Conservation (phyloP, 768 basidiomycete genomes). For the Pisolithus tinctorius region DNA sequence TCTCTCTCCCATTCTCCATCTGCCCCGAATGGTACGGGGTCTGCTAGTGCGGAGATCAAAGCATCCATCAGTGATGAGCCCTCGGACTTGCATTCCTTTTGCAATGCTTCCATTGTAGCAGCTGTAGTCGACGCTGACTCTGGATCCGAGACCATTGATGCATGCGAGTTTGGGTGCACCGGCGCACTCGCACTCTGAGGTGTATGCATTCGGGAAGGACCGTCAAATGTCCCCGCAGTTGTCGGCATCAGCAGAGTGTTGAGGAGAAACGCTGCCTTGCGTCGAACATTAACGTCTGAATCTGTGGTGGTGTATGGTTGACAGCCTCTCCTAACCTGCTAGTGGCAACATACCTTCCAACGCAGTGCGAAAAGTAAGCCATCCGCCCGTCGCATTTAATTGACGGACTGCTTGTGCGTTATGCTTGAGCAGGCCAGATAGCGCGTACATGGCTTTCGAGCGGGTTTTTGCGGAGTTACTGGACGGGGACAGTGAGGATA, state of each 20-base stretch:
- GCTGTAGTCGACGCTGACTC: conserved; percentile 43
- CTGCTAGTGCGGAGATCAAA: conserved; percentile 45
- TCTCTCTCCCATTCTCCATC: conserved; percentile 65
- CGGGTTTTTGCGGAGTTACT: conserved; percentile 47
- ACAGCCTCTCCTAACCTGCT: background rate
- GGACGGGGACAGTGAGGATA: conserved; percentile 54
- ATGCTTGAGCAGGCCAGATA: conserved; percentile 77
- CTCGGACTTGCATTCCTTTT: conserved; percentile 23
- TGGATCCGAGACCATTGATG: conserved; percentile 53
- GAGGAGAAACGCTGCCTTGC: conserved; percentile 75
- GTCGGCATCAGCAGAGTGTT: conserved; percentile 59
- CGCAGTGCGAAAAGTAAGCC: conserved; percentile 52
- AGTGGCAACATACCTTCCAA: conserved; percentile 46
- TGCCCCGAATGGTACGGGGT: conserved; percentile 56
- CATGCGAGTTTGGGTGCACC: conserved; percentile 71
- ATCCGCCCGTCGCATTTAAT: conserved; percentile 51
- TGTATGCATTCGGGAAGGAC: conserved; percentile 12
- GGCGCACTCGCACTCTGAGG: conserved; percentile 24
- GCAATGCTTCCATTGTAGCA: conserved; percentile 43
- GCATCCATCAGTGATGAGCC: conserved; percentile 36
- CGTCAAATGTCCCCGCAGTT: conserved; percentile 6
- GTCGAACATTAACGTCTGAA: conserved; percentile 67
- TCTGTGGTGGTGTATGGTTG: conserved; percentile 37
- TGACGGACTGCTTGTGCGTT: conserved; percentile 56
- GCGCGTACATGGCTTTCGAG: conserved; percentile 76